Base-by-base conservation (phyloP, 2,329 filamentous ascomycete species). In the Elsinoe australis region DNA sequence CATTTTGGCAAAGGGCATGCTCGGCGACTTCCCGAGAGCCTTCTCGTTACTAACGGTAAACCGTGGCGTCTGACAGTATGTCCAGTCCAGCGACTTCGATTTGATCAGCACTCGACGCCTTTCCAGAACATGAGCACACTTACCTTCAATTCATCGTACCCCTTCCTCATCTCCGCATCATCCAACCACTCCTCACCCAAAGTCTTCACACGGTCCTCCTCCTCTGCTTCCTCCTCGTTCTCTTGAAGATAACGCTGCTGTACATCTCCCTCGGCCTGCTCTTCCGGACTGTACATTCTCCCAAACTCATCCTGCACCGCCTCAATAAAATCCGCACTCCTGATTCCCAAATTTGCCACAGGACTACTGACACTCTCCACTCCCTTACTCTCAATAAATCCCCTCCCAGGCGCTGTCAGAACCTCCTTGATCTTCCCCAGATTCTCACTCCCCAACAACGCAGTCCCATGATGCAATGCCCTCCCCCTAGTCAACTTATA, bases 401-500 rank as follows among this genome's bases (percentile, higher is more conserved):
- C 73, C 56, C 81, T 82, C 0, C 84, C 86, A 0, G 88, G 87
- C n/a, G 87, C 88, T 17, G 78, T 75, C 54, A 98, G 66, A 58
- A 90, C 79, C 2, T 74, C 67, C 1, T 81, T 79, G 21, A 96
- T 84, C 32, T 72, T 67, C 22, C 69, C 64, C 33, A 96, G 70
- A 60, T 94, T 85, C 1, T 83, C 83, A 47, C 86, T 89, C 26
- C 75, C 72, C 2, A 96, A 71, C 34, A 98, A 72, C 59, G 88
- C 92, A 0, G 92, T 98, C 5, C 89, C 92, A 65, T 98, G 92
- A 65, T 98, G 92, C 50, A 98, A 72, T 5, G 88, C 83, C 35
- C 90, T 76, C 41, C 79, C 70, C 18, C 85, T 75, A 0, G 86
- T 95, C 47, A 98, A 73, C 66, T 96, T 96, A 69, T 94, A 98